Conservation (phyloP, 2,329 filamentous ascomycete species). For the Botryotinia narcissicola region DNA sequence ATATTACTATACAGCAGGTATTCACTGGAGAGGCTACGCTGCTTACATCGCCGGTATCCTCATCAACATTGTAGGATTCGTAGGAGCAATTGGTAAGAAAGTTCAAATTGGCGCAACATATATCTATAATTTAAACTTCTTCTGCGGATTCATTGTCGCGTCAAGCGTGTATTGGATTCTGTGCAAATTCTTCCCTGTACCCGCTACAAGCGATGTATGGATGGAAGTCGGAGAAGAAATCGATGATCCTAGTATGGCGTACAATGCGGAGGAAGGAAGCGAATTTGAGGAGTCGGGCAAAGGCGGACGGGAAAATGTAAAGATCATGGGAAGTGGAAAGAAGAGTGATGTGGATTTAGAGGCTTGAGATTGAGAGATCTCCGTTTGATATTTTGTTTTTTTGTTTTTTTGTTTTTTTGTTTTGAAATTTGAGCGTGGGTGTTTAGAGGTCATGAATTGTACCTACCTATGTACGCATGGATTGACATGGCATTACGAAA, state of each 20-base stretch:
- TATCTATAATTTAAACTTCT: conserved; percentile 90
- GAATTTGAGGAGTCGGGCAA: neutral
- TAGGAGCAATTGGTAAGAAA: conserved; percentile 67
- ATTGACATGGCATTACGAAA: neutral
- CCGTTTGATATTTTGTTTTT: neutral
- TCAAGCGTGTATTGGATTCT: conserved; percentile 65
- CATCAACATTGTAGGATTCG: conserved; percentile 90
- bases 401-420: neutral
- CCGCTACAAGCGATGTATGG: conserved; percentile 73
- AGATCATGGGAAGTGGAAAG: neutral
- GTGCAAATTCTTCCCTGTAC: conserved; percentile 67
- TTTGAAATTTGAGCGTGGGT: neutral
- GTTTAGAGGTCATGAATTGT: neutral
- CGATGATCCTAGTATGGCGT: conserved; percentile 43
- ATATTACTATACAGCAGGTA: conserved; percentile 72
- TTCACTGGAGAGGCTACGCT: conserved; percentile 80
- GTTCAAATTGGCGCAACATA: conserved; percentile 80
- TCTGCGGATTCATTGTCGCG: conserved; percentile 75
- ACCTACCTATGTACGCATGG: neutral
- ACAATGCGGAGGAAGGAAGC: conserved; percentile 30
- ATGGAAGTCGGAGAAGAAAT: conserved; percentile 69
- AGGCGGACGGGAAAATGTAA: neutral
- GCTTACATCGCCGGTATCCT: conserved; percentile 82
- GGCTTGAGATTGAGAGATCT: neutral
- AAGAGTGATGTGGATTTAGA: conserved; percentile 13